phyloP scores from a whole-genome alignment of 73 alveolate genomes.

The Stentor roeselii region DNA sequence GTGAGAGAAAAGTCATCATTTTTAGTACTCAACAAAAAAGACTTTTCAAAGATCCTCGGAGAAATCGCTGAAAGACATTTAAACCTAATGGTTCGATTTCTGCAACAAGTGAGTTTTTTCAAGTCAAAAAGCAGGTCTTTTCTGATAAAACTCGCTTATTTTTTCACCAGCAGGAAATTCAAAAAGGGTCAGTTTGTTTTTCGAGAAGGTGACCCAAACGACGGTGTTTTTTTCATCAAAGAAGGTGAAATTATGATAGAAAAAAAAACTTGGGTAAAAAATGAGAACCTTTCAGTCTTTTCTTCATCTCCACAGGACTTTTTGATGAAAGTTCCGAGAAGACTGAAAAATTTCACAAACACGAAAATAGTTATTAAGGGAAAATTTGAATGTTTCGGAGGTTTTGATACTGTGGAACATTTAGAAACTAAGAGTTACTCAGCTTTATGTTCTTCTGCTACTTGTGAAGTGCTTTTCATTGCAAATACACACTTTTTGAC shows the following conservation, averaged over 20 bases:
- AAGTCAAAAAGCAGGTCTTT: conserved; percentile 36
- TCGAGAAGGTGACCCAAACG: conserved; percentile 43
- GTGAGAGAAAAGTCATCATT: conserved; percentile 37
- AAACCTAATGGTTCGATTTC: conserved; percentile 31
- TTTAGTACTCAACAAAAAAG: conserved; percentile 30
- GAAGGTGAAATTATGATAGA: conserved; percentile 58
- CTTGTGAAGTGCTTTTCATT: background rate
- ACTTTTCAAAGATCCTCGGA: conserved; percentile 40
- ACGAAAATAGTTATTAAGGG: background rate
- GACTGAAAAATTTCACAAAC: background rate
- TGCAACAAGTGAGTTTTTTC: conserved; percentile 42
- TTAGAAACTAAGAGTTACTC: background rate
- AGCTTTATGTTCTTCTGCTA: background rate
- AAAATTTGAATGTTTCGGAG: background rate
- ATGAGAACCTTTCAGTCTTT: background rate
- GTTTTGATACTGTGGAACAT: background rate
- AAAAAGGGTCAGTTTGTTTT: conserved; percentile 35
- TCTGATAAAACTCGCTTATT: conserved; percentile 43
- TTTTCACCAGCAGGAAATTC: conserved; percentile 19
- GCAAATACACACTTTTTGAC: background rate
- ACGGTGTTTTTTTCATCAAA: conserved; percentile 35
- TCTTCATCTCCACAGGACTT: background rate
- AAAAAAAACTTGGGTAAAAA: background rate
- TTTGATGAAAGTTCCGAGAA: background rate
- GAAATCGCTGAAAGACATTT: conserved; percentile 38